phyloP scores from a whole-genome alignment of 495 filamentous ascomycete species.

The Aspergillus bridgeri region DNA sequence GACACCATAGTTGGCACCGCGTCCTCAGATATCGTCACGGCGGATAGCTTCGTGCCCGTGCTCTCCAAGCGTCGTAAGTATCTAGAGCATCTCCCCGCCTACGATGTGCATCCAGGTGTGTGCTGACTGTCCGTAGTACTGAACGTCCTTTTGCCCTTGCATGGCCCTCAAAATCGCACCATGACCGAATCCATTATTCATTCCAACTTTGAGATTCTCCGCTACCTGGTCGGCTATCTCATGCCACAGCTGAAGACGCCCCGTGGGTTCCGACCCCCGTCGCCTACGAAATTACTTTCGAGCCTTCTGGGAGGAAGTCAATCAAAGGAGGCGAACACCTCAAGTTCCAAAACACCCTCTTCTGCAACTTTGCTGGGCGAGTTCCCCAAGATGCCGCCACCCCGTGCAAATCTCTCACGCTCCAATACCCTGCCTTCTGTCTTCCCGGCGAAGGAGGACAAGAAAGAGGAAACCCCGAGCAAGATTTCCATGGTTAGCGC shows the following conservation, averaged over 20 bases:
- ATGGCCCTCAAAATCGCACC: constrained; percentile 62
- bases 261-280: constrained; percentile 64
- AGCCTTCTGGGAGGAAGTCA: constrained; percentile 65
- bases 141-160: constrained; percentile 65
- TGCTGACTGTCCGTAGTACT: constrained; percentile 42
- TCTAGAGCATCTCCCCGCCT: background rate
- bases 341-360: constrained; percentile 34
- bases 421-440: constrained; percentile 41
- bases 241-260: constrained; percentile 54
- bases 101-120: background rate
- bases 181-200: constrained; percentile 53
- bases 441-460: constrained; percentile 33
- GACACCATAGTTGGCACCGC: constrained; percentile 57
- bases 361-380: constrained; percentile 37
- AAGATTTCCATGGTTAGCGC: constrained; percentile 37
- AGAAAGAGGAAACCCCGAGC: constrained; percentile 24
- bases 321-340: constrained; percentile 28
- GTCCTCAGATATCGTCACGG: constrained; percentile 64
- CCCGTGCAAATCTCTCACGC: constrained; percentile 31
- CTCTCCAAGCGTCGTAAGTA: constrained; percentile 65
- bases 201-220: constrained; percentile 65
- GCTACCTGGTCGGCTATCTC: constrained; percentile 60
- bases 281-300: constrained; percentile 87
- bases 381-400: constrained; percentile 39
- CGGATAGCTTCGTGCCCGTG: constrained; percentile 64